Percentiles rank a stretch among this genome's conserved stretches.
These are phyloP conservation scores for Dactylellina cionopaga DNA, from an alignment of 2,329 filamentous ascomycete genomes.

Conservation along the genomic window DNA sequence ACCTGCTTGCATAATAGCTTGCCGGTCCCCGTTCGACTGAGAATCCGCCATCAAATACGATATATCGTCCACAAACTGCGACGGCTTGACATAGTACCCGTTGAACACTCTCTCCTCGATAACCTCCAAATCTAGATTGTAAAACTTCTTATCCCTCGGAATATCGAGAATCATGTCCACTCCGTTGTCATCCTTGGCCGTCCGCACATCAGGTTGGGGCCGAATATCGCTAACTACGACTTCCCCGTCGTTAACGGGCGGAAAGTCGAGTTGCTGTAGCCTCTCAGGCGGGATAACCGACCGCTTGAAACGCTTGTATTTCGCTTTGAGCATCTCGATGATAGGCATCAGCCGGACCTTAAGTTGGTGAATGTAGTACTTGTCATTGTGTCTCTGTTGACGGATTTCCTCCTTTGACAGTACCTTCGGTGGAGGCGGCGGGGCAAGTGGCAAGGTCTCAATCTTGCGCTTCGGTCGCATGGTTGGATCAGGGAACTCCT, in stretches of 20 bases:
- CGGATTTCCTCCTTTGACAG: conserved; percentile 82
- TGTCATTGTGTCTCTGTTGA: conserved; percentile 81
- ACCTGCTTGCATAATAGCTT: conserved; percentile 84
- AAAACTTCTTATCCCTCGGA: conserved; percentile 83
- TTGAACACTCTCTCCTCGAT: conserved; percentile 98
- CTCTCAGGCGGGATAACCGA: conserved; percentile 71
- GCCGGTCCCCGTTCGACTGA: conserved; percentile 80
- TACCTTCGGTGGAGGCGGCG: conserved; percentile 73
- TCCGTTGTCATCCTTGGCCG: conserved; percentile 80
- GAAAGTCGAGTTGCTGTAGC: conserved; percentile 53
- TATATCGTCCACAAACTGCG: conserved; percentile 89
- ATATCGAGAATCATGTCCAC: conserved; percentile 79
- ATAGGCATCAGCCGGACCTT: conserved; percentile 92
- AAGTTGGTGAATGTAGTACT: conserved; percentile 82
- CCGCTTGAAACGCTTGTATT: conserved; percentile 86
- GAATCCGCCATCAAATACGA: conserved; percentile 85
- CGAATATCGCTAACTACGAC: conserved; percentile 70
- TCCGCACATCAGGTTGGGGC: conserved; percentile 64
- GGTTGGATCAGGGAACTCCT: conserved; percentile 85
- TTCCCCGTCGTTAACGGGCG: conserved; percentile 57
- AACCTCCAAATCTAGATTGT: conserved; percentile 90
- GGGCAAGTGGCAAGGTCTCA: conserved; percentile 78
- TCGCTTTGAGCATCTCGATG: conserved; percentile 94
- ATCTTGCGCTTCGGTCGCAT: conserved; percentile 87
- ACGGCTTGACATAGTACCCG: conserved; percentile 90